Evolutionary conservation across 345 rosid genomes (phyloP).

Genomic region (Pistacia integerrima): DNA sequence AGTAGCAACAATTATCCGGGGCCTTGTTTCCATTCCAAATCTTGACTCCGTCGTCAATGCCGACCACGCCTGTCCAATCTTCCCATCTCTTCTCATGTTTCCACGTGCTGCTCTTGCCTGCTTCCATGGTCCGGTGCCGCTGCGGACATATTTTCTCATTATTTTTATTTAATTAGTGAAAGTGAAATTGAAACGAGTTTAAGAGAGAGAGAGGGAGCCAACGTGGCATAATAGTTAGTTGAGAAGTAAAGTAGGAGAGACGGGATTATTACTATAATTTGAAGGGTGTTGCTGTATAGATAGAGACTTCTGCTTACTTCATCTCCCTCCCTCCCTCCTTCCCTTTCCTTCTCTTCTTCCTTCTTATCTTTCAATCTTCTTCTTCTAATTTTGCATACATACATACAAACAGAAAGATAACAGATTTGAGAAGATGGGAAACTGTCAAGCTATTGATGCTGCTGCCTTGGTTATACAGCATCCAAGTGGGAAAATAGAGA

Average conservation of each 20-base stretch:
- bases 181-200: too few species aligned
- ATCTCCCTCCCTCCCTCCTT: slow-evolving; percentile 24
- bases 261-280: slow-evolving; percentile 19
- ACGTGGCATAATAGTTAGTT: slow-evolving; percentile 22
- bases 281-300: slow-evolving; percentile 57
- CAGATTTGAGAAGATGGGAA: slow-evolving; percentile 59
- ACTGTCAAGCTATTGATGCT: slow-evolving; percentile 95
- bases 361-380: slow-evolving; percentile 14
- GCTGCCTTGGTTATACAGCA: slow-evolving; percentile 94
- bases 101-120: slow-evolving; percentile 47
- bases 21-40: slow-evolving; percentile 10
- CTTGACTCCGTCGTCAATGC: slow-evolving; percentile 33
- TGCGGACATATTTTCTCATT: slow-evolving; percentile 16
- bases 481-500: slow-evolving; percentile 78
- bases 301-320: slow-evolving; percentile 49
- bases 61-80: not conserved
- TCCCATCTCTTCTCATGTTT: slow-evolving; percentile 26
- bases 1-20: not conserved
- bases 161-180: not conserved
- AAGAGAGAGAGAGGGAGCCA: slow-evolving; percentile 7
- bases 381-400: not conserved
- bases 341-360: not conserved
- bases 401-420: not conserved
- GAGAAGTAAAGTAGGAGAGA: slow-evolving; percentile 23
- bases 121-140: slow-evolving; percentile 28